Evolutionary conservation across 805 yeast genomes (phyloP).

Genomic region (Candida fluviatilis): DNA sequence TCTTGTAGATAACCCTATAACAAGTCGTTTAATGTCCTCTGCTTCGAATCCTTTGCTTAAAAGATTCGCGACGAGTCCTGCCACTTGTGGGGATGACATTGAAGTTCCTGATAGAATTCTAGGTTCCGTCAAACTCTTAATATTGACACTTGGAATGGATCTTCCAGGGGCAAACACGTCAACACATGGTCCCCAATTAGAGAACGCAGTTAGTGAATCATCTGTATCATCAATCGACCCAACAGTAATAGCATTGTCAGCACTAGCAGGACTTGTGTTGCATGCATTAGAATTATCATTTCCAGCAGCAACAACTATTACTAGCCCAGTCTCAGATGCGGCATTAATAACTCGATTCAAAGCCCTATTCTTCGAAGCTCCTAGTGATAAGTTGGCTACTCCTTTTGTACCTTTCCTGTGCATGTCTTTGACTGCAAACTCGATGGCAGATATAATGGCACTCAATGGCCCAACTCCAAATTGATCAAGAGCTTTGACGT

Average conservation of each 20-base stretch:
- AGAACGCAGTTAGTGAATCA: conserved; percentile 69
- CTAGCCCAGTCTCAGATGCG: conserved; percentile 67
- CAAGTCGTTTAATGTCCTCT: conserved; percentile 33
- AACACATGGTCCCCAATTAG: conserved; percentile 94
- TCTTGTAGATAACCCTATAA: conserved; percentile 45
- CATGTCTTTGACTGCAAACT: conserved; percentile 62
- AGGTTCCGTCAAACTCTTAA: conserved; percentile 14
- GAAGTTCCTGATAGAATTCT: conserved; percentile 65
- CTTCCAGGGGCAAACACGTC: conserved; percentile 84
- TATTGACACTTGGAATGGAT: conserved; percentile 44
- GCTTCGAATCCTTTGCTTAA: conserved; percentile 48
- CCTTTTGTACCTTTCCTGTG: conserved; percentile 32
- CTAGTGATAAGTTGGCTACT: conserved; percentile 78
- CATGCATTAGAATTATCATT: conserved; percentile 79
- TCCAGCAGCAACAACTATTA: conserved; percentile 83
- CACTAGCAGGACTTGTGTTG: conserved; percentile 80
- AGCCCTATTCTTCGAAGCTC: conserved; percentile 63
- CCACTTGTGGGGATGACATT: conserved; percentile 74
- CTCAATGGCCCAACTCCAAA: conserved; percentile 70
- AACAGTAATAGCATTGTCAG: conserved; percentile 66
- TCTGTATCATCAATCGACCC: conserved; percentile 82
- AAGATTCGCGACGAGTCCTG: conserved; percentile 58
- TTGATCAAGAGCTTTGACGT: conserved; percentile 67
- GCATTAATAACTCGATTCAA: conserved; percentile 75
- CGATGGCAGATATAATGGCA: conserved; percentile 61